Percentiles rank a stretch among this genome's conserved stretches.
Conservation (phyloP, 2,329 filamentous ascomycete species). For the Exutisphaerella laricina region DNA sequence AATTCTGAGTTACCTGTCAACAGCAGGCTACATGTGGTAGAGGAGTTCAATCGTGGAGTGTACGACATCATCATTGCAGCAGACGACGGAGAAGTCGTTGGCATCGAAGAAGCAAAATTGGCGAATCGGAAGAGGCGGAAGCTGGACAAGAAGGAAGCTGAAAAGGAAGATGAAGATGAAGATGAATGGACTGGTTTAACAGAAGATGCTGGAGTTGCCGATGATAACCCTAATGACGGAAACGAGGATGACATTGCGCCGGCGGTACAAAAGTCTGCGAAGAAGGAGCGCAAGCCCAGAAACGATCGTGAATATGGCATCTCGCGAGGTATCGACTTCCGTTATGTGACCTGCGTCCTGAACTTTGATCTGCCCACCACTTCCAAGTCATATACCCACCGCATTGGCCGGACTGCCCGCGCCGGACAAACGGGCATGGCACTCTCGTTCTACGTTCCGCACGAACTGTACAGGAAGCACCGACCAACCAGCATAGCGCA, state of each 20-base stretch:
- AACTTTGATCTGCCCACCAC: conserved; percentile 93
- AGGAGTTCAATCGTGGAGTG: conserved; percentile 93
- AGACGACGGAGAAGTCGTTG: conserved; percentile 81
- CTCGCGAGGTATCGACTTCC: conserved; percentile 94
- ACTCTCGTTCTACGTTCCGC: conserved; percentile 87
- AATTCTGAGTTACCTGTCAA: conserved; percentile 95
- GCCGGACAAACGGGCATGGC: conserved; percentile 91
- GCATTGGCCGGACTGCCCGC: conserved; percentile 87
- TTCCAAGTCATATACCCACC: conserved; percentile 91
- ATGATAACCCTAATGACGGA: conserved; percentile 18
- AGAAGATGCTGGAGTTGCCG: conserved; percentile 7
- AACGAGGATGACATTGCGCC: conserved; percentile 27
- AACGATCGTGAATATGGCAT: conserved; percentile 85
- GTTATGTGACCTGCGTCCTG: conserved; percentile 87
- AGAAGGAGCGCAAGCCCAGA: conserved; percentile 59
- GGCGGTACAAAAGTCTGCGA: conserved; percentile 28
- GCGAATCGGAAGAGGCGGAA: conserved; percentile 27
- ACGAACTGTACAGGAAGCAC: conserved; percentile 78
- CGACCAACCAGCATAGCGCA: conserved; percentile 73
- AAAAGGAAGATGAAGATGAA: conserved; percentile 31
- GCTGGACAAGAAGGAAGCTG: conserved; percentile 22
- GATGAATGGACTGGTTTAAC: conserved; percentile 20
- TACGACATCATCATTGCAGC: conserved; percentile 98
- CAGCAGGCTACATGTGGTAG: conserved; percentile 85
- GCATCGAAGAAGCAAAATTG: conserved; percentile 50